A percentile compares a stretch with the other conserved stretches of the same genome.
These are phyloP conservation scores for Eucalyptus grandis DNA, from an alignment of 345 rosid species.

Conservation along the genomic window DNA sequence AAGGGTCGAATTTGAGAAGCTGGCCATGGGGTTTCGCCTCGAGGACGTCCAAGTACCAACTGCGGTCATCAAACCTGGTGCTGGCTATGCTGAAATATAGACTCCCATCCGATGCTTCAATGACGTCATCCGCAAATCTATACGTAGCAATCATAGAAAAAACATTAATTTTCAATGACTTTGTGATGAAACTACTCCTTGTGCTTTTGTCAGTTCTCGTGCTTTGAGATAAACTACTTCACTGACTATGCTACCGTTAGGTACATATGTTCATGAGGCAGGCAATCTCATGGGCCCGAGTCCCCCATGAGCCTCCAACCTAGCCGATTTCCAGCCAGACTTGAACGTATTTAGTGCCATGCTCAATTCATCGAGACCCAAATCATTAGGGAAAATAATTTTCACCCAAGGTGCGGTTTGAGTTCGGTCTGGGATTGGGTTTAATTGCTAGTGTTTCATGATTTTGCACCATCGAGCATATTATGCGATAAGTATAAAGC, in stretches of 20 bases:
- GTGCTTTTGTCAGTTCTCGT: neutral
- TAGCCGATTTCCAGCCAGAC: neutral
- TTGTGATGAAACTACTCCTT: neutral
- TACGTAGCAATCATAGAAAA: neutral
- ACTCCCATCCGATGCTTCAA: slow-evolving; percentile 36
- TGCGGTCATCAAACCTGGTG: slow-evolving; percentile 21
- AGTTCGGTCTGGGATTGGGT: neutral
- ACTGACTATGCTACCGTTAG: neutral
- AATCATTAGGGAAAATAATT: neutral
- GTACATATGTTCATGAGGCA: neutral
- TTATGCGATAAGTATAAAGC: neutral
- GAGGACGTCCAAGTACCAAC: slow-evolving; percentile 30
- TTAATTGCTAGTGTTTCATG: neutral
- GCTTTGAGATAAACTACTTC: neutral
- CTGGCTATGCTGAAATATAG: slow-evolving; percentile 33
- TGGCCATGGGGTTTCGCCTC: slow-evolving; percentile 47
- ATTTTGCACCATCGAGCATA: neutral
- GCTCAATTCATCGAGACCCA: neutral
- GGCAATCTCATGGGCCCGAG: neutral
- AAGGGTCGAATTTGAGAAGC: slow-evolving; percentile 39
- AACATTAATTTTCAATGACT: neutral
- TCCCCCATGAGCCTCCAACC: neutral
- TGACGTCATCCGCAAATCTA: slow-evolving; percentile 43
- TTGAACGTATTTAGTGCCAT: neutral
- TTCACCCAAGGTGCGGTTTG: neutral